Evolutionary conservation across 352 stramenopile genomes (phyloP).

Genomic region (Ophiocytium majus): DNA sequence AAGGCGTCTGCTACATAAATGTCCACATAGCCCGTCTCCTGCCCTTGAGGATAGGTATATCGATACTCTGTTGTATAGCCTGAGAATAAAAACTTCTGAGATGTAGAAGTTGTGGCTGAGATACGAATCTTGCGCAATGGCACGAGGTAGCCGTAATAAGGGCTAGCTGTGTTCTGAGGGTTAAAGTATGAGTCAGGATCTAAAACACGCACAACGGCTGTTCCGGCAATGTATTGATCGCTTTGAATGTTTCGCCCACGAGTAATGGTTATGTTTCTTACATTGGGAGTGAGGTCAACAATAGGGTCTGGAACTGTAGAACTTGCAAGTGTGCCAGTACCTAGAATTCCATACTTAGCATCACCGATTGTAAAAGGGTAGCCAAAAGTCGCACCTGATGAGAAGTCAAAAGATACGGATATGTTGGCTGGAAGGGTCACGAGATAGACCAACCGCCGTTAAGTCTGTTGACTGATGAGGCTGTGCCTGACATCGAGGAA

Average conservation of each 20-base stretch:
- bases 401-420: conserved; percentile 11
- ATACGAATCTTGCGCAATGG: background rate
- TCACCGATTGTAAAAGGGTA: conserved; percentile 10
- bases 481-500: too few species aligned
- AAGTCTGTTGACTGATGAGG: too few species aligned
- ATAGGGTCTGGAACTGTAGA: background rate
- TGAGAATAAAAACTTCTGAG: conserved; percentile 16
- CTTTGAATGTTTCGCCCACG: background rate
- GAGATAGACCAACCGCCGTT: too few species aligned
- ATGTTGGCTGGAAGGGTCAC: conserved; percentile 6
- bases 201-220: background rate
- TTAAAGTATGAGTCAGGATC: conserved; percentile 16
- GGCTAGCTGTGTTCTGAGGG: background rate
- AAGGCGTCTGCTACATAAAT: background rate
- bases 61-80: background rate
- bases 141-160: background rate
- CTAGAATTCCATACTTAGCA: conserved; percentile 11
- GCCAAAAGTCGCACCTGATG: background rate
- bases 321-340: background rate
- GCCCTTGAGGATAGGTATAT: background rate
- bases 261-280: background rate
- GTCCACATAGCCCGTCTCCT: conserved; percentile 11
- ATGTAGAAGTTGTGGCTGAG: background rate
- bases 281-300: background rate
- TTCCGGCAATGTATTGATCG: background rate